Evolutionary conservation across 2,329 filamentous ascomycete species (phyloP), one percentile per base, ranked within the genome.

Genomic region (Trichoderma semiorbis): DNA sequence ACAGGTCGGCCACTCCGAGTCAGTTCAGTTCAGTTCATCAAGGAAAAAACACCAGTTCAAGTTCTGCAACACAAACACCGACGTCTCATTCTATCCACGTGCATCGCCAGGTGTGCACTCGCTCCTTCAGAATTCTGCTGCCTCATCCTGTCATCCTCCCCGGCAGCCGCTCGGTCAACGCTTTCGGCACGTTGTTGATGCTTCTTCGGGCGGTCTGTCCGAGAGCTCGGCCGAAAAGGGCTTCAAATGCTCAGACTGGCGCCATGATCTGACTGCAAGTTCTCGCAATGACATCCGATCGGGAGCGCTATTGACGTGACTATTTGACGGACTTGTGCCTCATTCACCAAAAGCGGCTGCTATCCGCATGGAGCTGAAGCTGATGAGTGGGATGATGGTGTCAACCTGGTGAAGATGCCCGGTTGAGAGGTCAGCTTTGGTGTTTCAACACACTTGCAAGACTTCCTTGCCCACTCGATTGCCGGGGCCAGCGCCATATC

Each of bases 1-100:
- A 69, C 67, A 69, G 50, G 43, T 62, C 67, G 67, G 67, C 39
- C 67, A 53, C 57, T 30, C 67, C 67, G 67, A 30, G 12, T 36
- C 66, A 62, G 28, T 26, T 26, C 43, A 14, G 43, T 21, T 53
- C 26, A 43, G 32, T 43, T 55, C 50, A 58, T 5, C 2, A 18
- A 30, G 7, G 8, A 58, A 30, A 18, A n/a, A 65, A 21, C 18
- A 55, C n/a, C 61, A 28, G 1, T 1, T 36, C 21, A 14, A 10
- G n/a, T 32, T 10, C 21, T 21, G 12, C 67, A 69, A 53, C 67
- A 34, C 47, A 12, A 63, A 39, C 36, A 26, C 28, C 47, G 10
- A n/a, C 63, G 67, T 62, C 57, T 69, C 43, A 26, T 16, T 62
- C 58, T 26, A 24, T 36, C 30, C 57, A 62, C 67, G 67, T 69